phyloP scores from a whole-genome alignment of 345 rosid genomes.

The Heritiera fomes region DNA sequence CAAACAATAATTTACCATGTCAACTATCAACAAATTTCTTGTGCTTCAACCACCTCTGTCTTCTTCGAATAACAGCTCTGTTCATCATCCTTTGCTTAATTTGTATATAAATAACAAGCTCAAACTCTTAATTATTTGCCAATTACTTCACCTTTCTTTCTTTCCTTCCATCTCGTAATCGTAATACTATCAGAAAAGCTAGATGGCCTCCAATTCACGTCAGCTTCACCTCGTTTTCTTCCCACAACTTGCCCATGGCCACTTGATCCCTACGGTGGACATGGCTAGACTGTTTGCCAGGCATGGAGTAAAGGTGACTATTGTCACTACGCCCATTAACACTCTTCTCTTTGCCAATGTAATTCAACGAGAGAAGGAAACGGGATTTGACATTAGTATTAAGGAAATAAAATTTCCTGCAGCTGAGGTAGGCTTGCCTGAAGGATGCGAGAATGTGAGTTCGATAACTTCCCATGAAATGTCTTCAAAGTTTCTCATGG shows the following conservation, averaged over 20 bases:
- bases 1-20: no score
- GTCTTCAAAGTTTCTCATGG: conserved; percentile 30
- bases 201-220: background rate
- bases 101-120: background rate
- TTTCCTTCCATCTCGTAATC: background rate
- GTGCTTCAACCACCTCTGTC: no score
- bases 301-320: conserved; percentile 43
- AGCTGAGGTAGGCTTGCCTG: conserved; percentile 39
- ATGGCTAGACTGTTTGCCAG: conserved; percentile 54
- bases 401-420: conserved; percentile 33
- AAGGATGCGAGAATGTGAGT: conserved; percentile 45
- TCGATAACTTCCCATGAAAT: conserved; percentile 12
- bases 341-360: conserved; percentile 35
- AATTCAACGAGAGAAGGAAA: conserved; percentile 27
- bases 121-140: background rate
- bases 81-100: background rate
- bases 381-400: conserved; percentile 24
- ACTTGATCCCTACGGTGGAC: conserved; percentile 56
- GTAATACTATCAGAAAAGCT: no score
- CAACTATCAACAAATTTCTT: background rate
- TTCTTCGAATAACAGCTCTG: no score
- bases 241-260: conserved; percentile 21
- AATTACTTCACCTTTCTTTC: background rate
- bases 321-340: conserved; percentile 52
- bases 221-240: conserved; percentile 11